Base-by-base conservation (phyloP, 139 green algal genomes). In the Picochlorum sp. region DNA sequence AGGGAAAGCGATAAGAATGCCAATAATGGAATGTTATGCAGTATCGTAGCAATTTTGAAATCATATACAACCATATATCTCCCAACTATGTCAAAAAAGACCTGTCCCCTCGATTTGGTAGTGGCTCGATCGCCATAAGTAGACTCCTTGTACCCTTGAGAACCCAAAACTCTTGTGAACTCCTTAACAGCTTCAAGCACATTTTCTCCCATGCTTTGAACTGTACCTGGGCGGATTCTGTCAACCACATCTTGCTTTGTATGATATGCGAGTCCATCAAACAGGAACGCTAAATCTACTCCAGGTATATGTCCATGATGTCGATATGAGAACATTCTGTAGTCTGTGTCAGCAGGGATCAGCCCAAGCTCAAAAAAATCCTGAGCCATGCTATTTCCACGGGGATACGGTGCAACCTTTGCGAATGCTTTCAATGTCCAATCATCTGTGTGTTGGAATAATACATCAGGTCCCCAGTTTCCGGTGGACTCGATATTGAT, bases 401-500 rank as follows among this genome's bases (percentile, higher is more conserved):
- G 59, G 0, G 79, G 70, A 44, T 71, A 55, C 3, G 61, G 65
- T 1, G 76, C 74, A 5, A 57, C 62, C 3, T 43, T 50, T 0
- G 77, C 69, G 58, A 72, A 88, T 1, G 82, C 79, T 22, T 61
- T 50, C 57, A 76, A 39, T 20, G 61, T 62, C 76, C 77, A 85
- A 10, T 65, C 67, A 1, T 76, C 78, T 12, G 81, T 83, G 59
- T 79, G 68, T 68, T 90, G 83, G 57, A 89, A 90, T 6, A 88
- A 32, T 16, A 88, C 69, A 41, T 82, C 81, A 29, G 83, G 72
- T 3, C 83, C 83, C 37, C 73, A 76, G 6, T 65, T 61, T 0
- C 83, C 83, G 5, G 80, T 89, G 40, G 75, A 77, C 63, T 90
- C 83, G 14, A 90, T 59, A 29, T 90, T 90, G 20, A 90, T 78